Percentiles rank a stretch among this genome's conserved stretches.
phyloP scores from a whole-genome alignment of 1,284 basidiomycete species.

The Vanrija sp. region DNA sequence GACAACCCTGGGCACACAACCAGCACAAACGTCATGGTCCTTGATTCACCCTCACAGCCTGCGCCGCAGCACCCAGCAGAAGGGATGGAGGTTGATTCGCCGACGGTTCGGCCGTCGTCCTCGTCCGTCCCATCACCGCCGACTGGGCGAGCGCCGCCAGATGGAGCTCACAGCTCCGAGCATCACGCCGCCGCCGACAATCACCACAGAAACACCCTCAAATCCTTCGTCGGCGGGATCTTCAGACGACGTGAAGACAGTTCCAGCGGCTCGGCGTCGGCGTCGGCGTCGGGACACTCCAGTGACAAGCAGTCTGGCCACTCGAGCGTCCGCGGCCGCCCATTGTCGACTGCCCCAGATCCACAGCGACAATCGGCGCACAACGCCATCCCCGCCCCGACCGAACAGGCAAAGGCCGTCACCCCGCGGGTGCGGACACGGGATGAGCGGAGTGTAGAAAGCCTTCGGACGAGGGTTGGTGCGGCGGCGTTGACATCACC shows the following conservation, averaged over 20 bases:
- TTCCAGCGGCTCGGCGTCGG: too few relatives aligned
- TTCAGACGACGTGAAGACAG: not conserved
- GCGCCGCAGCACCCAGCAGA: not conserved
- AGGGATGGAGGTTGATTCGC: not conserved
- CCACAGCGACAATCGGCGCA: too few relatives aligned
- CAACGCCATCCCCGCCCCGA: not conserved
- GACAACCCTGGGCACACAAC: not conserved
- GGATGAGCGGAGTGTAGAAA: slow-evolving; percentile 35
- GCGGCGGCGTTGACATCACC: not conserved
- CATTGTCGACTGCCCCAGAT: too few relatives aligned
- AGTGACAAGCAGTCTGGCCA: not conserved
- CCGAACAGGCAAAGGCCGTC: slow-evolving; percentile 21
- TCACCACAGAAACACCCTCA: not conserved
- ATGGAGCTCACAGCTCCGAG: not conserved
- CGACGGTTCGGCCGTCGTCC: not conserved
- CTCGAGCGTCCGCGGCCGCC: too few relatives aligned
- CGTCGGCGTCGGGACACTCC: not conserved
- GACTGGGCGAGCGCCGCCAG: not conserved
- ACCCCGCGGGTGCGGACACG: slow-evolving; percentile 36
- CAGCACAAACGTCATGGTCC: too few relatives aligned
- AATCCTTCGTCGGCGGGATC: not conserved
- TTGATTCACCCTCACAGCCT: too few relatives aligned
- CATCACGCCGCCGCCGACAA: not conserved
- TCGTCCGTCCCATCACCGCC: not conserved
- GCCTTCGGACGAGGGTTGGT: slow-evolving; percentile 4